phyloP scores from a whole-genome alignment of 768 basidiomycete genomes.

The Boletus rubescentipes region DNA sequence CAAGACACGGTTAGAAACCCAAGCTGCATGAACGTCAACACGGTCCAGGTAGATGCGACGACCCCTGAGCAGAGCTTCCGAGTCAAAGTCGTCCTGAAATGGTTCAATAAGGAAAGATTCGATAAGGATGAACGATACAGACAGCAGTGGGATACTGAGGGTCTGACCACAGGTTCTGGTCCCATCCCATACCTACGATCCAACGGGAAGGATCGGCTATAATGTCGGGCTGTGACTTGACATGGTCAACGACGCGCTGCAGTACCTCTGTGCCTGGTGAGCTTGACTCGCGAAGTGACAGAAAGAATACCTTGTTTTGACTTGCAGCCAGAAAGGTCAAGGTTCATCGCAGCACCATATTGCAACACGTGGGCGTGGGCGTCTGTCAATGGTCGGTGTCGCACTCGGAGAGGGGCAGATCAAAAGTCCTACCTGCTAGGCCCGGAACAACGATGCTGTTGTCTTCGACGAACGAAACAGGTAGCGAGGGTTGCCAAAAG shows the following conservation, averaged over 20 bases:
- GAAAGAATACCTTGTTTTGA: conserved; percentile 56
- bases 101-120: not conserved
- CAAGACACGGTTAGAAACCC: conserved; percentile 79
- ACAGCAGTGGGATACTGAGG: conserved; percentile 73
- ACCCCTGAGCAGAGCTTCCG: conserved; percentile 62
- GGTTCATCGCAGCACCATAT: conserved; percentile 66
- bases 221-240: conserved; percentile 57
- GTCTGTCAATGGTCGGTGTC: conserved; percentile 41
- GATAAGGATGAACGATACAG: conserved; percentile 25
- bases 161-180: conserved; percentile 78
- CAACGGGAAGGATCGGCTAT: conserved; percentile 54
- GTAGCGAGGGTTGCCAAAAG: conserved; percentile 20
- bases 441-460: conserved; percentile 66
- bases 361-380: conserved; percentile 77
- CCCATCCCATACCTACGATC: conserved; percentile 92
- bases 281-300: not conserved
- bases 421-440: conserved; percentile 52
- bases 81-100: conserved; percentile 66
- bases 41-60: conserved; percentile 73
- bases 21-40: conserved; percentile 82
- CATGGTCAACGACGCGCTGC: conserved; percentile 55
- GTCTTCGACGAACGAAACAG: conserved; percentile 26
- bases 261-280: conserved; percentile 52
- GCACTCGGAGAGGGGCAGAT: not conserved
- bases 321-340: conserved; percentile 56